Evolutionary conservation across 208 protist genomes (phyloP).

Genomic region (Trypanosoma cruzi): DNA sequence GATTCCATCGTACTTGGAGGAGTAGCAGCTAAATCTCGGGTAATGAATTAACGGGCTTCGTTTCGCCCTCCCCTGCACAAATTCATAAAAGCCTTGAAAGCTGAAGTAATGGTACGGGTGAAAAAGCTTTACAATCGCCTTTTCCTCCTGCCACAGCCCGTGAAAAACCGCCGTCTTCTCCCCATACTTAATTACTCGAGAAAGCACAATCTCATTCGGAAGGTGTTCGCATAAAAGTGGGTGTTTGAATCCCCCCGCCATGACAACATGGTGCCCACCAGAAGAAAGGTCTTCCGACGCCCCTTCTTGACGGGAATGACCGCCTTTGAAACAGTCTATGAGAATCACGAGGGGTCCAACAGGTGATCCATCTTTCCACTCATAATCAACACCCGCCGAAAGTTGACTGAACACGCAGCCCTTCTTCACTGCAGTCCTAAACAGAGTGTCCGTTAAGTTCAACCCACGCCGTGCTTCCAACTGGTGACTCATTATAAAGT

Average conservation of each 20-base stretch:
- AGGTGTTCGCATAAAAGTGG: constrained; percentile 22
- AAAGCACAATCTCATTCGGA: neutral
- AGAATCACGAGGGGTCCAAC: neutral
- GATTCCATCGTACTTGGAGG: constrained; percentile 15
- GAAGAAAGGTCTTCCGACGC: neutral
- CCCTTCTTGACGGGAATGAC: neutral
- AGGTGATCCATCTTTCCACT: neutral
- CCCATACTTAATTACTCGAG: constrained; percentile 15
- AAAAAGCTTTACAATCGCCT: constrained; percentile 22
- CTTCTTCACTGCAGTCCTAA: neutral
- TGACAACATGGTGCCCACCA: neutral
- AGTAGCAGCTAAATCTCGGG: constrained; percentile 24
- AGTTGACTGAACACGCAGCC: neutral
- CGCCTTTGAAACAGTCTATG: neutral
- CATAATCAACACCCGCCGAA: neutral
- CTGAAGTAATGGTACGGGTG: constrained; percentile 21
- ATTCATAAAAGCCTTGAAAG: constrained; percentile 16
- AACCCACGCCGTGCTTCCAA: neutral
- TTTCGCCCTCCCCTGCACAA: constrained; percentile 1
- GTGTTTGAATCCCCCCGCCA: neutral
- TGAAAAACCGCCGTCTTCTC: constrained; percentile 11
- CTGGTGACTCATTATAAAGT: constrained; percentile 1
- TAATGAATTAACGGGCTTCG: constrained; percentile 25
- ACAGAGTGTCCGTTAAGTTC: neutral
- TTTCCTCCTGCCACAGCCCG: neutral